Evolutionary conservation across 1,139 yeast genomes (phyloP).

Genomic region (Magnusiomyces starmeri): DNA sequence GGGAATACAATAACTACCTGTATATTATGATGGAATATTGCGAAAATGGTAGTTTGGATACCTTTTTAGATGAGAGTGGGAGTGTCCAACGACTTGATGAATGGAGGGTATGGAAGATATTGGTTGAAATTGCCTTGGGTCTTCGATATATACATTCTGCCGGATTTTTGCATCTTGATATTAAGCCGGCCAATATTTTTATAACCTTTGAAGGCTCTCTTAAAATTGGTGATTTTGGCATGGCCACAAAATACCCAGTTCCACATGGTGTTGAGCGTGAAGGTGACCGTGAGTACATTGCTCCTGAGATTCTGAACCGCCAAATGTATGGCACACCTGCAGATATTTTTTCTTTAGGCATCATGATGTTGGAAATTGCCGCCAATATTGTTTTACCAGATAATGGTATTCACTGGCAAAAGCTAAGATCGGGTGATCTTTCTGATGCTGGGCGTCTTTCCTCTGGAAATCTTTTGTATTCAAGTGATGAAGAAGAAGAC

Average conservation of each 20-base stretch:
- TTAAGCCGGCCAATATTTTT: conserved; percentile 92
- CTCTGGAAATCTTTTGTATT: conserved; percentile 46
- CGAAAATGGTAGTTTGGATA: conserved; percentile 86
- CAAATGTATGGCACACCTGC: conserved; percentile 87
- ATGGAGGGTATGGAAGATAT: conserved; percentile 95
- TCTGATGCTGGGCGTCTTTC: conserved; percentile 91
- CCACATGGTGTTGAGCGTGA: conserved; percentile 65
- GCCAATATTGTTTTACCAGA: conserved; percentile 94
- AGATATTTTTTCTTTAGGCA: conserved; percentile 86
- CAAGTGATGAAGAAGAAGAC: conserved; percentile 2
- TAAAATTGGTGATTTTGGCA: conserved; percentile 79
- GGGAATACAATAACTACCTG: conserved; percentile 70
- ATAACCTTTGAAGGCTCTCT: conserved; percentile 90
- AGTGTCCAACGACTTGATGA: conserved; percentile 75
- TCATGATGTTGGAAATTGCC: conserved; percentile 89
- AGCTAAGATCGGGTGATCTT: conserved; percentile 87
- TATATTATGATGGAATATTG: conserved; percentile 94
- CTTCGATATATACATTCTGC: conserved; percentile 71
- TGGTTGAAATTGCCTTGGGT: conserved; percentile 73
- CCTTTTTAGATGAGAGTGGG: conserved; percentile 73
- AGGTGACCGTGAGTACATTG: conserved; percentile 96
- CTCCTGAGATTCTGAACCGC: conserved; percentile 85
- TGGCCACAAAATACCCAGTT: conserved; percentile 54
- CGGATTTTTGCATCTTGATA: conserved; percentile 73
- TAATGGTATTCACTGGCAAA: conserved; percentile 96